A percentile compares a stretch with the other conserved stretches of the same genome.
phyloP scores from a whole-genome alignment of 1,139 yeast genomes.

The Suhomyces bolitotheri region DNA sequence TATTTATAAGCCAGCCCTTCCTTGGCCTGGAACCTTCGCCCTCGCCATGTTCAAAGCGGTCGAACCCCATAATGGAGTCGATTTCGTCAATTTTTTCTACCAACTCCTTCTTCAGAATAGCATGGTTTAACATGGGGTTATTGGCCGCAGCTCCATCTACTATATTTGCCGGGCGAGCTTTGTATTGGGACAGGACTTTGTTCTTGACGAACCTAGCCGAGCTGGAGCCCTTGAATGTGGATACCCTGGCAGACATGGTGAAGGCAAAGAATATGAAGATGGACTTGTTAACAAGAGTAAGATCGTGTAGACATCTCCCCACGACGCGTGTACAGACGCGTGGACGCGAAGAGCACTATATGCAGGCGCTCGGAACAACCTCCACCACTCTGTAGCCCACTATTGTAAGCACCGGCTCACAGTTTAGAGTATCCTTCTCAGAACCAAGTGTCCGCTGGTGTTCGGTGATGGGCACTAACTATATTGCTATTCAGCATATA shows the following conservation, averaged over 20 bases:
- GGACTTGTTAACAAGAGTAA: neutral
- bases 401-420: too few species aligned
- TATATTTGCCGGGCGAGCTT: slow-evolving; percentile 13
- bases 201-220: slow-evolving; percentile 60
- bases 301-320: neutral
- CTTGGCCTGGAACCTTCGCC: slow-evolving; percentile 50
- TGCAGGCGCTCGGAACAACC: too few species aligned
- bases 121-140: slow-evolving; percentile 45
- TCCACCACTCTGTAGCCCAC: too few species aligned
- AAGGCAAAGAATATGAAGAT: neutral
- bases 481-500: too few species aligned
- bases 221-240: slow-evolving; percentile 47
- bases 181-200: slow-evolving; percentile 22
- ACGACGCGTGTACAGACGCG: slow-evolving; percentile 4
- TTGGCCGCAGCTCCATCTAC: slow-evolving; percentile 29
- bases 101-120: slow-evolving; percentile 43
- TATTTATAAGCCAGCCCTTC: slow-evolving; percentile 87
- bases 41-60: slow-evolving; percentile 67
- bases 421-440: too few species aligned
- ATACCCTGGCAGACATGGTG: neutral
- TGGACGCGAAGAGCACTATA: neutral
- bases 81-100: slow-evolving; percentile 58
- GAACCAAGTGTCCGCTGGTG: too few species aligned
- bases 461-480: too few species aligned
- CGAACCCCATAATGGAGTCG: slow-evolving; percentile 84